Evolutionary conservation across 164 flowering plant genomes (phyloP).

Genomic region (Berberis thunbergii): DNA sequence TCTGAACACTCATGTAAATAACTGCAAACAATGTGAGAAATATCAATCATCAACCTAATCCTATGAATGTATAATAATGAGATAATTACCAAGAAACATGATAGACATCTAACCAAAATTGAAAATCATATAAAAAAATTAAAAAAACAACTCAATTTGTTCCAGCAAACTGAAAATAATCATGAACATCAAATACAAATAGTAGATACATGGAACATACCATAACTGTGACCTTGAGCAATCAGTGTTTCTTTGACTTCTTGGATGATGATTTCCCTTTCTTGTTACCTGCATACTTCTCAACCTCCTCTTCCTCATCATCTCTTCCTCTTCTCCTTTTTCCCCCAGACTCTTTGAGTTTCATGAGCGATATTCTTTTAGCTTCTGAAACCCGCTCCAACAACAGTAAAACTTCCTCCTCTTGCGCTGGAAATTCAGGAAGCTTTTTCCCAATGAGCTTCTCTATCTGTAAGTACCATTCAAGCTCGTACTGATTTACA

Average conservation of each 20-base stretch:
- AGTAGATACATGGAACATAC: too few relatives aligned
- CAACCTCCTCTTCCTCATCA: conserved; percentile 34
- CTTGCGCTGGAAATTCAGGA: conserved; percentile 46
- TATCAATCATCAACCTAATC: too few relatives aligned
- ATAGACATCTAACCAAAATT: too few relatives aligned
- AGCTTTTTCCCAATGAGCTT: conserved; percentile 69
- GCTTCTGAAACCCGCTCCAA: conserved; percentile 71
- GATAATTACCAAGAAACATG: too few relatives aligned
- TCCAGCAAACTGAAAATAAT: too few relatives aligned
- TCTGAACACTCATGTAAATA: too few relatives aligned
- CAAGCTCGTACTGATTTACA: conserved; percentile 84
- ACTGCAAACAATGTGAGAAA: too few relatives aligned
- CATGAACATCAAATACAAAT: too few relatives aligned
- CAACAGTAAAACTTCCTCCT: conserved; percentile 61
- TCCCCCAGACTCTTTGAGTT: conserved; percentile 37
- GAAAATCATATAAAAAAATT: too few relatives aligned
- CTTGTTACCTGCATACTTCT: conserved; percentile 22
- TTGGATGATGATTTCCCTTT: conserved; percentile 15
- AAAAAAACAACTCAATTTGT: too few relatives aligned
- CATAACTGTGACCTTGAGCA: too few relatives aligned
- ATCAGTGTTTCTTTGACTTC: conserved; percentile 8
- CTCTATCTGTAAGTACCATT: conserved; percentile 83
- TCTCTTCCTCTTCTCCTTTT: conserved; percentile 28
- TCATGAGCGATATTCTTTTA: conserved; percentile 56
- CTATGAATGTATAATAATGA: too few relatives aligned